Conservation (phyloP, 1,139 yeast species). For the Candida sanyaensis region DNA sequence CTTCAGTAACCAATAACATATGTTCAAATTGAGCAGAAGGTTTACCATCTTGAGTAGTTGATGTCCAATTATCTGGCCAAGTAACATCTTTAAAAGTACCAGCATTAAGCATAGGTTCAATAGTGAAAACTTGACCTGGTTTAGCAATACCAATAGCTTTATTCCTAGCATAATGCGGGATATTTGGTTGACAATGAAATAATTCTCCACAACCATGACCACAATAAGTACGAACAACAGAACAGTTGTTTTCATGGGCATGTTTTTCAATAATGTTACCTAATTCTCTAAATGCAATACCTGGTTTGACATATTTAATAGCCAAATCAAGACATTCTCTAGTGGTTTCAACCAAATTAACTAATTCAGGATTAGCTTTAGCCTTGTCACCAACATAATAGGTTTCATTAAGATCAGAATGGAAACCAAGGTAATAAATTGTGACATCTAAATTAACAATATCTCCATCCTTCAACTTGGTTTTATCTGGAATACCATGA, state of each 20-base stretch:
- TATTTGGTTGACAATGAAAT: conserved; percentile 91
- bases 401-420: conserved; percentile 94
- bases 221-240: conserved; percentile 87
- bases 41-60: conserved; percentile 85
- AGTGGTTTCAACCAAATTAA: conserved; percentile 90
- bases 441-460: conserved; percentile 91
- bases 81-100: conserved; percentile 81
- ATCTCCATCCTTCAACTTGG: conserved; percentile 88
- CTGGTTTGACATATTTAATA: conserved; percentile 86
- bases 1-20: conserved; percentile 87
- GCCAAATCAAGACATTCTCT: conserved; percentile 88
- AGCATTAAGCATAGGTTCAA: conserved; percentile 94
- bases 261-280: conserved; percentile 90
- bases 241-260: conserved; percentile 75
- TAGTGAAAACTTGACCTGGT: conserved; percentile 96
- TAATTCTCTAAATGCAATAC: conserved; percentile 79
- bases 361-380: conserved; percentile 68
- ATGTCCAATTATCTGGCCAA: conserved; percentile 99
- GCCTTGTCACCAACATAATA: conserved; percentile 96
- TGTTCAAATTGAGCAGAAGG: conserved; percentile 95
- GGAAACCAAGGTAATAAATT: conserved; percentile 82
- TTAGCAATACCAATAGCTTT: conserved; percentile 93
- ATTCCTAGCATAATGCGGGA: conserved; percentile 93
- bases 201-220: conserved; percentile 92
- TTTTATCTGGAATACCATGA: conserved; percentile 95